Percentiles rank a stretch among this genome's conserved stretches.
These are phyloP conservation scores for Paraconiothyrium sp. DNA, from an alignment of 2,329 filamentous ascomycete genomes.

Conservation along the genomic window DNA sequence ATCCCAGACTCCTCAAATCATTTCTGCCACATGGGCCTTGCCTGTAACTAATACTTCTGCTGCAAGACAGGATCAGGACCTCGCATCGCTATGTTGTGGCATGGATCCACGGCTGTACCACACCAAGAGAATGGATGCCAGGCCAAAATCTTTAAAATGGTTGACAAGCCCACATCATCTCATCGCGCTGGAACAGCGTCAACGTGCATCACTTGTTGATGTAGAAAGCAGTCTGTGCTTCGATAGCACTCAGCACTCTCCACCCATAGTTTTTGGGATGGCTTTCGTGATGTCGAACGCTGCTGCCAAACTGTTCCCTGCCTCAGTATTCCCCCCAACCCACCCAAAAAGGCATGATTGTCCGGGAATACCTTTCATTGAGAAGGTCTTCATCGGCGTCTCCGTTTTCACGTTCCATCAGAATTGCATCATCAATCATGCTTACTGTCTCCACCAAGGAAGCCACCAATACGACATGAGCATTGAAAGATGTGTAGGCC, in stretches of 20 bases:
- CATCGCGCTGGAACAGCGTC: background rate
- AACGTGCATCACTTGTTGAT: background rate
- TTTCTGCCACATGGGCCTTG: background rate
- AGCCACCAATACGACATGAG: too few relatives aligned
- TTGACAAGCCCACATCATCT: background rate
- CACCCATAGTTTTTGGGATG: background rate
- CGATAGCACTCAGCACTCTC: background rate
- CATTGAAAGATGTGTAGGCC: too few relatives aligned
- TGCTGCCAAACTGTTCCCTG: too few relatives aligned
- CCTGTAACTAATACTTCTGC: background rate
- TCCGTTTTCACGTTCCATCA: too few relatives aligned
- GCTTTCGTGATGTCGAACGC: too few relatives aligned
- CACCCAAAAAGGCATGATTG: too few relatives aligned
- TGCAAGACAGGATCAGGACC: background rate
- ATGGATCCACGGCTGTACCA: background rate
- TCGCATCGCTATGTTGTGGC: background rate
- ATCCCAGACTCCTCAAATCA: background rate
- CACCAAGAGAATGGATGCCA: background rate
- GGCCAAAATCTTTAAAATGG: background rate
- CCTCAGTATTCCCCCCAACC: too few relatives aligned
- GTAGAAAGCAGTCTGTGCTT: background rate
- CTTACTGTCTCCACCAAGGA: too few relatives aligned
- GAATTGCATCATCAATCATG: too few relatives aligned
- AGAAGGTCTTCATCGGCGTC: too few relatives aligned
- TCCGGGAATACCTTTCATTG: too few relatives aligned